Evolutionary conservation across 1,284 basidiomycete species (phyloP).

Genomic region (Cutaneotrichosporon sp.): DNA sequence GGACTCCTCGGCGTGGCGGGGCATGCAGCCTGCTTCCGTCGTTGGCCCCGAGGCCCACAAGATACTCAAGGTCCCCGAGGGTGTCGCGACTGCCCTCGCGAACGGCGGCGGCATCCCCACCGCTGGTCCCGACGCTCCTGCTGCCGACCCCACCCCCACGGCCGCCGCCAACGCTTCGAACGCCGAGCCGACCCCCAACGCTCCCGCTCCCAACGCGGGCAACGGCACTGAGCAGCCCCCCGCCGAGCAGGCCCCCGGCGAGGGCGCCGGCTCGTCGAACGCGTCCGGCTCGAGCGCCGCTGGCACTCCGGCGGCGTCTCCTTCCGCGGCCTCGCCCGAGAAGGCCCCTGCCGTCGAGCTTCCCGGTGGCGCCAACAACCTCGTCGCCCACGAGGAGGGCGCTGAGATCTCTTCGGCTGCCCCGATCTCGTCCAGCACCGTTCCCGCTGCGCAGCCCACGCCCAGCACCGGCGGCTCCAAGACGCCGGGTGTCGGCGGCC

Average conservation of each 20-base stretch:
- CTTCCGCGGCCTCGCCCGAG: background rate
- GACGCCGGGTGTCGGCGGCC: background rate
- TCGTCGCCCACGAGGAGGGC: background rate
- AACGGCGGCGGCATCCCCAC: background rate
- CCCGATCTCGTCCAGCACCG: background rate
- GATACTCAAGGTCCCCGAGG: background rate
- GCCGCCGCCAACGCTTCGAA: too few species aligned
- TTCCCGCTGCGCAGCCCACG: background rate
- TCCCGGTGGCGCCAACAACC: slow-evolving; percentile 4
- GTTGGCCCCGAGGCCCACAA: background rate
- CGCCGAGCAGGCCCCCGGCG: background rate
- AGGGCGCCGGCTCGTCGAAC: too few species aligned
- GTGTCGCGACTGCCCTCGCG: background rate
- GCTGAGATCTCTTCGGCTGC: background rate
- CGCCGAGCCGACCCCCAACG: too few species aligned
- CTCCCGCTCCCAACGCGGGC: too few species aligned
- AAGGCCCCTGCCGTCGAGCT: background rate
- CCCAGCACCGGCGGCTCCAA: background rate
- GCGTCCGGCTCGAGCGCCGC: background rate
- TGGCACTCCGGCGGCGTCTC: background rate
- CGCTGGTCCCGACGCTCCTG: background rate
- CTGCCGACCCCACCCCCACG: too few species aligned
- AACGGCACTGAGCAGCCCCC: background rate
- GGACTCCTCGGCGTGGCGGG: background rate
- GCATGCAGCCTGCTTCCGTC: background rate